A percentile compares a stretch with the other conserved stretches of the same genome.
Evolutionary conservation across 2,329 filamentous ascomycete genomes (phyloP).

Genomic region (Metarhizium robertsii): DNA sequence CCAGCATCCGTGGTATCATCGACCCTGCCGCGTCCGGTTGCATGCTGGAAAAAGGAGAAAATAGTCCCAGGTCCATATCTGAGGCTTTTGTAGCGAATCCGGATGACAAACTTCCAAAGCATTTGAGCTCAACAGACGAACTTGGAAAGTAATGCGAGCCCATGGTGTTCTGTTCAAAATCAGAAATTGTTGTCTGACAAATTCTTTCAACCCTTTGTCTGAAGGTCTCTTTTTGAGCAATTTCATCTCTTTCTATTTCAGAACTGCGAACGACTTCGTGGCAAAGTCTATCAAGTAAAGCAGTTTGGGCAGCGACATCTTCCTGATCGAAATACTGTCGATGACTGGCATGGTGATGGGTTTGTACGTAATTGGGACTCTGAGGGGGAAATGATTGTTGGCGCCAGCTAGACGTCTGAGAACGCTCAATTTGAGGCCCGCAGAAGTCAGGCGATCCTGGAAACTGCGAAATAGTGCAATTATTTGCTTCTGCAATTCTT

Average conservation of each 20-base stretch:
- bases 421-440: not conserved
- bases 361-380: not conserved
- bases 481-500: not conserved
- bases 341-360: constrained; percentile 20
- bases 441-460: not conserved
- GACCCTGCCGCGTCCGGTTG: constrained; percentile 46
- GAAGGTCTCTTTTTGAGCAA: constrained; percentile 63
- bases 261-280: constrained; percentile 38
- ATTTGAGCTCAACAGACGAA: constrained; percentile 56
- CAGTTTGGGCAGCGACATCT: constrained; percentile 38
- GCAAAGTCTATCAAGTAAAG: constrained; percentile 40
- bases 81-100: constrained; percentile 83
- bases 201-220: constrained; percentile 54
- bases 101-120: constrained; percentile 74
- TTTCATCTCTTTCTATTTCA: constrained; percentile 55
- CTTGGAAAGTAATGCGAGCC: constrained; percentile 37
- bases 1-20: constrained; percentile 62
- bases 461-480: not conserved
- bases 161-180: constrained; percentile 36
- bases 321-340: constrained; percentile 27
- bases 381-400: not conserved
- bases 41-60: constrained; percentile 52
- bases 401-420: not conserved
- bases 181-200: constrained; percentile 49
- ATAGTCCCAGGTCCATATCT: constrained; percentile 79